Percentiles rank a stretch among this genome's conserved stretches.
These are phyloP conservation scores for Leccinellum rugosiceps DNA, from an alignment of 768 basidiomycete genomes.

Conservation along the genomic window DNA sequence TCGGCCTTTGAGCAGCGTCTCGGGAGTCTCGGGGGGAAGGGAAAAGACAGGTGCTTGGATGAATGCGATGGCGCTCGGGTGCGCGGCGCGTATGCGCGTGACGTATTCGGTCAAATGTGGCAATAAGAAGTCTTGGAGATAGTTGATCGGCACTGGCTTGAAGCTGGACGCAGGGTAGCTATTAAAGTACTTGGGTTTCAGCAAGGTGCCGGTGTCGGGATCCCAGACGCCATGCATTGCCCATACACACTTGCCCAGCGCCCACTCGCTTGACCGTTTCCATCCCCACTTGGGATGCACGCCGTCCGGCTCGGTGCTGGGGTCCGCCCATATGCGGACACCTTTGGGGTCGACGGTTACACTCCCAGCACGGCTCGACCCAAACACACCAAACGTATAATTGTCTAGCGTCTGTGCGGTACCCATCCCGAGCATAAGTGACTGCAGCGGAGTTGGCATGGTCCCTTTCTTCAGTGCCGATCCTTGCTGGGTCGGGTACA, in stretches of 20 bases:
- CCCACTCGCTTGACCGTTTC: conserved; percentile 71
- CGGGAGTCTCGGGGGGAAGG: conserved; percentile 60
- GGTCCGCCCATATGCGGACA: conserved; percentile 69
- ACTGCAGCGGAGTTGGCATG: conserved; percentile 81
- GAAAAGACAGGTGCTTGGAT: conserved; percentile 91
- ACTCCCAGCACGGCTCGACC: conserved; percentile 68
- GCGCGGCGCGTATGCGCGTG: conserved; percentile 55
- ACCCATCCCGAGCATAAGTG: conserved; percentile 86
- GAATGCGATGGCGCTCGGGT: conserved; percentile 86
- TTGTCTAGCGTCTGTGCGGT: conserved; percentile 75
- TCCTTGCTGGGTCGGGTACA: conserved; percentile 63
- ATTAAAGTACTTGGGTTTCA: conserved; percentile 76
- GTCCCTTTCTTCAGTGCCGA: conserved; percentile 83
- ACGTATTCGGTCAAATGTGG: conserved; percentile 63
- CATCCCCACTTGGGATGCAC: conserved; percentile 77
- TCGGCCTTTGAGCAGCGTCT: conserved; percentile 59
- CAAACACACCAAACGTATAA: conserved; percentile 77
- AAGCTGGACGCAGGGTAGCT: conserved; percentile 32
- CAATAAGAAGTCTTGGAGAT: conserved; percentile 77
- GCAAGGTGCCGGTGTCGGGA: conserved; percentile 57
- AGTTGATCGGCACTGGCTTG: conserved; percentile 48
- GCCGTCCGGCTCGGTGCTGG: conserved; percentile 47
- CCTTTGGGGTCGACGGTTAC: conserved; percentile 88
- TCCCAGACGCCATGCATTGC: conserved; percentile 92
- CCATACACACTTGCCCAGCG: conserved; percentile 80